These are phyloP conservation scores for Globisporangium nunn DNA, from an alignment of 352 stramenopile genomes.

Conservation along the genomic window DNA sequence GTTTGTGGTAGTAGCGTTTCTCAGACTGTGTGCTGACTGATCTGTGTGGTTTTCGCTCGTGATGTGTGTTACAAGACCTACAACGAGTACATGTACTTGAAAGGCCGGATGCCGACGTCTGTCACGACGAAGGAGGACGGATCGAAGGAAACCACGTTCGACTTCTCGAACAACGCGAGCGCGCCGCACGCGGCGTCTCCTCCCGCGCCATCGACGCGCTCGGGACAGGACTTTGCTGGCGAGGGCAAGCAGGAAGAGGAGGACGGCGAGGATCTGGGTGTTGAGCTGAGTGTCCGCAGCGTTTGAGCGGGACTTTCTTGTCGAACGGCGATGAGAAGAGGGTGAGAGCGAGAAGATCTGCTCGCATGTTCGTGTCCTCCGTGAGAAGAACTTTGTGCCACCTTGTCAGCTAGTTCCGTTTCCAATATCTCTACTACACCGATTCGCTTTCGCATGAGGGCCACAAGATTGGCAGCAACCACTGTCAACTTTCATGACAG, in stretches of 20 bases:
- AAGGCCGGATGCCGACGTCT: slow-evolving; percentile 62
- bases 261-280: slow-evolving; percentile 17
- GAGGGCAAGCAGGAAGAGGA: slow-evolving; percentile 26
- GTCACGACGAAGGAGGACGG: slow-evolving; percentile 45
- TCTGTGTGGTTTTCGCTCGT: background rate
- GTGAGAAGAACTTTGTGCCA: background rate
- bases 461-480: too few species aligned
- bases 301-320: slow-evolving; percentile 10
- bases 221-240: background rate
- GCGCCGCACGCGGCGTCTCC: slow-evolving; percentile 17
- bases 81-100: slow-evolving; percentile 81
- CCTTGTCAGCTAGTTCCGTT: background rate
- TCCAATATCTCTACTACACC: too few species aligned
- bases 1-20: background rate
- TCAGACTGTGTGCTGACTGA: background rate
- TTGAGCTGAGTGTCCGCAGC: slow-evolving; percentile 28
- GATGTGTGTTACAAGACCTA: slow-evolving; percentile 27
- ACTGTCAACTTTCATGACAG: too few species aligned
- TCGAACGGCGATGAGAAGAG: background rate
- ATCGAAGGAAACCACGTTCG: slow-evolving; percentile 67
- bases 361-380: background rate
- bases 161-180: slow-evolving; percentile 59
- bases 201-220: slow-evolving; percentile 2
- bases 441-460: too few species aligned
- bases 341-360: background rate